Evolutionary conservation across 805 yeast genomes (phyloP).

Genomic region (Millerago galiae): DNA sequence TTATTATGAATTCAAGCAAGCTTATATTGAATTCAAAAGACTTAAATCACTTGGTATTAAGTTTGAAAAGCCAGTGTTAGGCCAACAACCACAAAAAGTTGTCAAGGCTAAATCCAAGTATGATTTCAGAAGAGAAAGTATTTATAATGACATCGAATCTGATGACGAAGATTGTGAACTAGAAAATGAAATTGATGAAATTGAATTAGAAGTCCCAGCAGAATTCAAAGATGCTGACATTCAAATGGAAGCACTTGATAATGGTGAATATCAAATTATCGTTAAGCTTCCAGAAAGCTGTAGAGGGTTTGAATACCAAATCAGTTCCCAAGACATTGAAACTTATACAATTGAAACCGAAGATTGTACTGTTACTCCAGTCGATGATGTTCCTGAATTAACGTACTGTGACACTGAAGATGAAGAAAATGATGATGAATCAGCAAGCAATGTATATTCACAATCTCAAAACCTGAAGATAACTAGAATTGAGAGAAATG

Average conservation of each 20-base stretch:
- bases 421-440: too few species aligned
- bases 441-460: too few species aligned
- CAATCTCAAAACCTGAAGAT: too few species aligned
- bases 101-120: too few species aligned
- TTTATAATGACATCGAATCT: background rate
- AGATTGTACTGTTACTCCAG: background rate
- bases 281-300: background rate
- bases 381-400: too few species aligned
- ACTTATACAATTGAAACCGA: background rate
- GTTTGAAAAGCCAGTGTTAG: background rate
- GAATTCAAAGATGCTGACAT: background rate
- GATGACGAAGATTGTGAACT: background rate
- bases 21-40: background rate
- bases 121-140: too few species aligned
- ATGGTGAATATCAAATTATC: background rate
- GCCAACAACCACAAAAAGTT: background rate
- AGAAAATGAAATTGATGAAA: background rate
- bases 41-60: background rate
- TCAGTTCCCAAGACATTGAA: too few species aligned
- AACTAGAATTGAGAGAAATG: too few species aligned
- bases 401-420: too few species aligned
- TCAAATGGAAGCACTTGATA: background rate
- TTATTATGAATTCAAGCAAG: background rate
- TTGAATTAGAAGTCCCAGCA: background rate
- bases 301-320: background rate